These are phyloP conservation scores for Penicillium silybi DNA, from an alignment of 495 filamentous ascomycete genomes.

Conservation along the genomic window DNA sequence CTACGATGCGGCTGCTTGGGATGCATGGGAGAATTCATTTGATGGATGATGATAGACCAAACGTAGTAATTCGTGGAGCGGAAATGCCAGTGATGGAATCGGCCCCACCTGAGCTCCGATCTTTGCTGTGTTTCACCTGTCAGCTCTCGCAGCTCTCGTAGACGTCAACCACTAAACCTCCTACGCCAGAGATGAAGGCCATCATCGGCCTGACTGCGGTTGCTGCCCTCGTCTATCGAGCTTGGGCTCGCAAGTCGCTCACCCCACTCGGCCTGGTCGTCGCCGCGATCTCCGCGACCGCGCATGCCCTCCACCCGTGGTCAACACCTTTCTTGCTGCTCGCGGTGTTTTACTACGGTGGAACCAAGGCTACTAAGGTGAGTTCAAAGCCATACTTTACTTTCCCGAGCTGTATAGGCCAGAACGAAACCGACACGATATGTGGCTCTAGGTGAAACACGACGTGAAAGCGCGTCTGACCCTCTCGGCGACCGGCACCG, in stretches of 20 bases:
- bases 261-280: slow-evolving; percentile 67
- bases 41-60: neutral
- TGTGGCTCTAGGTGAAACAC: slow-evolving; percentile 64
- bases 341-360: slow-evolving; percentile 80
- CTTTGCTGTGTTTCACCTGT: neutral
- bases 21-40: neutral
- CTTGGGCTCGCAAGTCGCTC: slow-evolving; percentile 68
- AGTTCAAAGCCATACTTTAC: neutral
- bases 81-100: too few species aligned
- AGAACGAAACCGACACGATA: slow-evolving; percentile 4
- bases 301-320: slow-evolving; percentile 88
- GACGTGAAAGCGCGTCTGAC: slow-evolving; percentile 80
- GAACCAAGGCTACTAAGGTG: slow-evolving; percentile 79
- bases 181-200: slow-evolving; percentile 56
- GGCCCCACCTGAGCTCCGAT: slow-evolving; percentile 18
- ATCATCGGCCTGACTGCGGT: slow-evolving; percentile 65
- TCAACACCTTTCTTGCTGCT: slow-evolving; percentile 81
- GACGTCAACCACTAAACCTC: neutral
- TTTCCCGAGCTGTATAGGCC: neutral
- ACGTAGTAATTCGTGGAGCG: too few species aligned
- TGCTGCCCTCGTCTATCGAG: slow-evolving; percentile 61
- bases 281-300: slow-evolving; percentile 66
- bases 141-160: neutral
- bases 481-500: slow-evolving; percentile 62
- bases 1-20: neutral